Base-by-base conservation (phyloP, 2,329 filamentous ascomycete genomes). In the Pestalotiopsis sp. region DNA sequence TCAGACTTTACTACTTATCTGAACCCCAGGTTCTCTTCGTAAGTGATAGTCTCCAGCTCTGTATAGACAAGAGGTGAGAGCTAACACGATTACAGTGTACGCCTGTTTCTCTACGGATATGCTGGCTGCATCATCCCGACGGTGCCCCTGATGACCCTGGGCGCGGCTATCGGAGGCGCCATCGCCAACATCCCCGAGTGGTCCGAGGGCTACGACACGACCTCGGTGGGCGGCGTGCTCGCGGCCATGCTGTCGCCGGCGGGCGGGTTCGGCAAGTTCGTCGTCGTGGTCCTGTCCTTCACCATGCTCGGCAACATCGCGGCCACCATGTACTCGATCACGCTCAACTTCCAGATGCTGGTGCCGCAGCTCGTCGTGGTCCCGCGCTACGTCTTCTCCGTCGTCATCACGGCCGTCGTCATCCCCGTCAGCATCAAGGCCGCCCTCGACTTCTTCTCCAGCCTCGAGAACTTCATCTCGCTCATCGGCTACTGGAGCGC, bases 281-380 rank as follows among this genome's bases (percentile, higher is more conserved):
- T 90, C 20, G 84, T 88, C 1, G 88, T 90, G 2, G 75, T 91
- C 7, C 83, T 91, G 20, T 83, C 86, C 5, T 81, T 90, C 56
- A 86, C 85, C 1, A 76, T 91, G 59, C 78, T 91, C 12, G 89
- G 88, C 31, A 91, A 91, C 76, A 81, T 89, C 12, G 82, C 86
- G 1, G 86, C 85, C 17, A 89, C 87, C 17, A 86, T 88, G 78
- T 91, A 91, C 80, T 85, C 86, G 73, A 84, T 91, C 72, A 88
- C 88, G 3, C 83, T 91, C 71, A 90, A 91, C 81, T 88, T 90
- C 77, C 89, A 91, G 78, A 88, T 89, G 72, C 78, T 91, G 23
- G 77, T 89, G 4, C 89, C 89, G 0, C 83, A 83, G 69, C 83
- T 90, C 38, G 81, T 85, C 67, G 82, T 83, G 58, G 81, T 90